phyloP scores from a whole-genome alignment of 345 rosid species.

The Eucalyptus regnans region DNA sequence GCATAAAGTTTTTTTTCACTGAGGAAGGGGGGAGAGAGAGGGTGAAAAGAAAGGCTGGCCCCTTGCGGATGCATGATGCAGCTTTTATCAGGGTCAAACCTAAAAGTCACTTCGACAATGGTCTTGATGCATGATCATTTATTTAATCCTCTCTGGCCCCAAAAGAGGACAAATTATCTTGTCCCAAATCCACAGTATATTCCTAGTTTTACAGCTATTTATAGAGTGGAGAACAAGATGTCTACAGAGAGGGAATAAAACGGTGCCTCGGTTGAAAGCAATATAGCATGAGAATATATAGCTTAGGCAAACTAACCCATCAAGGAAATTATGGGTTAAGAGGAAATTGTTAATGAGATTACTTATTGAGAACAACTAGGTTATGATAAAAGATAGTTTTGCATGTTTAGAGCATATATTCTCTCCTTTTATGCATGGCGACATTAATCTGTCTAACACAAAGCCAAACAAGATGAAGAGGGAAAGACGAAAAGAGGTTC shows the following conservation, averaged over 20 bases:
- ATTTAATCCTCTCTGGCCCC: neutral
- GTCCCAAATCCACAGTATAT: neutral
- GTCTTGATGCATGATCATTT: neutral
- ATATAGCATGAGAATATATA: neutral
- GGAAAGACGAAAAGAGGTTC: neutral
- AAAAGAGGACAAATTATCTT: neutral
- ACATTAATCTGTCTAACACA: neutral
- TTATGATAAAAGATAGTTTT: neutral
- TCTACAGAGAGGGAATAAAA: neutral
- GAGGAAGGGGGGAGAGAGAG: neutral
- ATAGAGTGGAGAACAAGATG: neutral
- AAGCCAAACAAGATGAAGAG: neutral
- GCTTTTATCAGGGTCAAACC: slow-evolving; percentile 28
- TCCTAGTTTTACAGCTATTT: neutral
- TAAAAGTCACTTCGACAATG: slow-evolving; percentile 3
- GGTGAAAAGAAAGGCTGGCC: slow-evolving; percentile 6
- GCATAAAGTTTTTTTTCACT: neutral
- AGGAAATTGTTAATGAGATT: neutral
- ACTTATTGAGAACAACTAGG: neutral
- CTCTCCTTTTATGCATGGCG: neutral
- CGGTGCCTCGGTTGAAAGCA: neutral
- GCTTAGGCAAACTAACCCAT: neutral
- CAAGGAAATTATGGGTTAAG: neutral
- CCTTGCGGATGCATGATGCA: neutral
- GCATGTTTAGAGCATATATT: neutral